Base-by-base conservation (phyloP, 352 stramenopile species). In the Pythium aquatile region DNA sequence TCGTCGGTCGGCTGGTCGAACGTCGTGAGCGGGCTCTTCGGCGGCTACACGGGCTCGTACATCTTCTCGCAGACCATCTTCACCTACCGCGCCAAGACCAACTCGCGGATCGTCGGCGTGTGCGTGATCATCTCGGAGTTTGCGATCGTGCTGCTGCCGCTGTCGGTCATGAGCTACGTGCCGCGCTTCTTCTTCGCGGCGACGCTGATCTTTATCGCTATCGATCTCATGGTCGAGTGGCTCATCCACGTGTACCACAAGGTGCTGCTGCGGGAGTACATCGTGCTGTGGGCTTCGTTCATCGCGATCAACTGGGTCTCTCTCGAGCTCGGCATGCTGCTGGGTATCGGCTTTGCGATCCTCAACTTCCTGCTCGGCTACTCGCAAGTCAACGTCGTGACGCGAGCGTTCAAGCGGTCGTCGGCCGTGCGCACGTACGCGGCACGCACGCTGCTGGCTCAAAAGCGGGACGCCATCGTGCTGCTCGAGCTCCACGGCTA, bases 1-100 rank as follows among this genome's bases (percentile, higher is more conserved):
- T 69, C 80, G 44, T 97, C 87, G 29, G 96, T 99, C 13, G 97
- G 97, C 4, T 94, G 98, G 70, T 98, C 89, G 35, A 99, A 99
- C 77, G 68, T 99, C 14, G 73, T 99, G 5, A 98, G 87, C 53
- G 97, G 97, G 0, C 20, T 99, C 37, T 86, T 95, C 0, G 97
- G 97, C 29, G 97, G 97, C 52, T 99, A 99, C 79, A 99, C 97
- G 11, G 97, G 97, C 8, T 98, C 87, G 28, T 99, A 99, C 76
- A 99, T 99, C 65, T 99, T 99, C 75, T 98, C 84, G 33, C 97
- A 99, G 81, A 99, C 95, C 20, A 98, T 99, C 65, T 99, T 99
- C 75, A 98, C 96, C 24, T 98, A 94, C 72, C 84, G 92, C 7
- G 97, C 93, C 65, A 90, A 91, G 58, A 90, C 88, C 68, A 93